Percentiles rank a stretch among this genome's conserved stretches.
Evolutionary conservation across 2,329 filamentous ascomycete genomes (phyloP).

Genomic region (Pseudogymnoascus sp.): DNA sequence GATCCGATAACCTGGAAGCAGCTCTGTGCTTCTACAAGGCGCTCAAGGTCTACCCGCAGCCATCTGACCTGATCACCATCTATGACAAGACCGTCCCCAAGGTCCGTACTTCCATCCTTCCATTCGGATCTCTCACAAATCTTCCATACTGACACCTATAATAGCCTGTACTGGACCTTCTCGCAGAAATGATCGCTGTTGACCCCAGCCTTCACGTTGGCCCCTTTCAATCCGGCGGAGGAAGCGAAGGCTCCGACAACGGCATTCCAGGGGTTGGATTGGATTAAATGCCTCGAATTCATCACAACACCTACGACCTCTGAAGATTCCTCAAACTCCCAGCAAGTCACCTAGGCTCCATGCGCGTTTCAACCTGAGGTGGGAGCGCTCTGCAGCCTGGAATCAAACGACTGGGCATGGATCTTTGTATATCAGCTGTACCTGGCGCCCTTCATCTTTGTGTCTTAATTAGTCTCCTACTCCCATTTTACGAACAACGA

Average conservation of each 20-base stretch:
- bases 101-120: slow-evolving; percentile 41
- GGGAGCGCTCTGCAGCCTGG: not conserved
- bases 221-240: slow-evolving; percentile 20
- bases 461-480: slow-evolving; percentile 16
- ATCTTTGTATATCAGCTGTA: slow-evolving; percentile 24
- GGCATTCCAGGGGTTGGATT: slow-evolving; percentile 25
- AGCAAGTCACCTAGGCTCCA: not conserved
- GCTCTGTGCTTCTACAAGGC: slow-evolving; percentile 97
- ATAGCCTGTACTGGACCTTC: slow-evolving; percentile 84
- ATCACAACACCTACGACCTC: slow-evolving; percentile 7
- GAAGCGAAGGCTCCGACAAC: slow-evolving; percentile 25
- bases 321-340: not conserved
- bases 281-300: slow-evolving; percentile 21
- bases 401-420: slow-evolving; percentile 11
- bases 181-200: slow-evolving; percentile 96
- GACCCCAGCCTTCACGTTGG: slow-evolving; percentile 67
- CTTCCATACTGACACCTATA: slow-evolving; percentile 4
- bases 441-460: slow-evolving; percentile 16
- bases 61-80: slow-evolving; percentile 85
- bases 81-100: slow-evolving; percentile 99
- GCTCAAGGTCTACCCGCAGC: slow-evolving; percentile 94
- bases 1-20: slow-evolving; percentile 67
- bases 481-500: slow-evolving; percentile 11
- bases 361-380: not conserved
- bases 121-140: not conserved